These are phyloP conservation scores for Uronychia setigera DNA, from an alignment of 73 alveolate genomes.

Conservation along the genomic window DNA sequence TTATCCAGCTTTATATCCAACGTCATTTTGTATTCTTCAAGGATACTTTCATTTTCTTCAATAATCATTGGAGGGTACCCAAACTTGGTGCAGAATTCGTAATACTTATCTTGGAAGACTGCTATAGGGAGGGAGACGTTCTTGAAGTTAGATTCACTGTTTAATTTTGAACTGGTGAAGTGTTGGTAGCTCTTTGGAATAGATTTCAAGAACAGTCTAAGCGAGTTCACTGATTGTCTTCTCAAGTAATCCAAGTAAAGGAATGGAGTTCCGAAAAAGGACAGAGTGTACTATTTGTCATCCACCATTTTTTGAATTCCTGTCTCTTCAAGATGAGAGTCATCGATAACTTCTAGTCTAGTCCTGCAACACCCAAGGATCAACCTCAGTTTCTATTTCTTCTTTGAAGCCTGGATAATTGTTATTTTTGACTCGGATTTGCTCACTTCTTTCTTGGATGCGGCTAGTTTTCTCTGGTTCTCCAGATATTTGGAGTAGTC, in stretches of 20 bases:
- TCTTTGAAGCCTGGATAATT: neutral
- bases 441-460: slow-evolving; percentile 6
- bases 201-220: neutral
- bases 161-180: slow-evolving; percentile 9
- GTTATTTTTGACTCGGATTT: neutral
- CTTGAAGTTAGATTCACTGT: neutral
- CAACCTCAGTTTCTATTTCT: neutral
- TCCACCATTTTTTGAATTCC: no score
- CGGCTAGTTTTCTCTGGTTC: slow-evolving; percentile 8
- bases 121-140: neutral
- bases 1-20: slow-evolving; percentile 6
- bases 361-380: neutral
- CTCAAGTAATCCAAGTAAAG: slow-evolving; percentile 9
- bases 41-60: slow-evolving; percentile 4
- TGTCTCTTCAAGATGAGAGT: no score
- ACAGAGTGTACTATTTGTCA: no score
- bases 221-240: slow-evolving; percentile 9
- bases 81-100: slow-evolving; percentile 21
- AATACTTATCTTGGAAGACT: neutral
- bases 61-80: slow-evolving; percentile 5
- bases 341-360: no score
- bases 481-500: slow-evolving; percentile 2
- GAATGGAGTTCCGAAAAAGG: slow-evolving; percentile 18
- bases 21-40: slow-evolving; percentile 9
- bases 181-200: slow-evolving; percentile 2